Conservation (phyloP, 495 filamentous ascomycete genomes). For the Xylaria cubensis region DNA sequence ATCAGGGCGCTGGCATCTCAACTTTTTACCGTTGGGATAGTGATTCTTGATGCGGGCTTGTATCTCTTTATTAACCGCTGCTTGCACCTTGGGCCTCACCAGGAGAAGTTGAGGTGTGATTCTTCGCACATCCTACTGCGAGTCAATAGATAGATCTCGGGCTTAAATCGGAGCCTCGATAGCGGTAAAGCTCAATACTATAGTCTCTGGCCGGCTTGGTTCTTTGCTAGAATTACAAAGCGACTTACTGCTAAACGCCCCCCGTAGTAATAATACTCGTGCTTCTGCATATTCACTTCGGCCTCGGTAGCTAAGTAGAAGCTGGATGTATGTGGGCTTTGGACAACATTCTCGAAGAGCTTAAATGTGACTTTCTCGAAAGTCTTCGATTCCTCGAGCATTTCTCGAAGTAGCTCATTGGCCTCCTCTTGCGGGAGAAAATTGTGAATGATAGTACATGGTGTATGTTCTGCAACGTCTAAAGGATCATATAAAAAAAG, state of each 20-base stretch:
- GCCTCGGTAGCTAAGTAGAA: slow-evolving; percentile 79
- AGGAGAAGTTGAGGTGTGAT: slow-evolving; percentile 72
- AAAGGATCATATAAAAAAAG: slow-evolving; percentile 80
- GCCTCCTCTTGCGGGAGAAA: slow-evolving; percentile 78
- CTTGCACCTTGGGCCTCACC: slow-evolving; percentile 70
- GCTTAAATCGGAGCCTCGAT: not conserved
- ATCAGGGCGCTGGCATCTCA: slow-evolving; percentile 74
- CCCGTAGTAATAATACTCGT: slow-evolving; percentile 86
- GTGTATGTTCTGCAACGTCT: slow-evolving; percentile 80
- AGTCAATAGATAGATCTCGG: not conserved
- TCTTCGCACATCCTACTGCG: slow-evolving; percentile 69
- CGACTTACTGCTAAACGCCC: slow-evolving; percentile 62
- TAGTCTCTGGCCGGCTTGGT: not conserved
- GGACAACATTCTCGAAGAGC: slow-evolving; percentile 83
- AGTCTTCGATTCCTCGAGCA: slow-evolving; percentile 76
- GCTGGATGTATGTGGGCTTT: slow-evolving; percentile 78
- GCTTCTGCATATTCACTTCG: slow-evolving; percentile 68
- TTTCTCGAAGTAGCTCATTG: slow-evolving; percentile 72
- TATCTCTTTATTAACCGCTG: slow-evolving; percentile 77
- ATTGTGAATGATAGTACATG: slow-evolving; percentile 90
- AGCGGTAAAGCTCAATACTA: not conserved
- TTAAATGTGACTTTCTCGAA: slow-evolving; percentile 79
- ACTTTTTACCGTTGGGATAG: slow-evolving; percentile 69
- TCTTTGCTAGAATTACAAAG: not conserved
- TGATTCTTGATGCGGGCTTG: slow-evolving; percentile 65